Conservation (phyloP, 2,329 filamentous ascomycete species). For the Tricladium varicosporioides region DNA sequence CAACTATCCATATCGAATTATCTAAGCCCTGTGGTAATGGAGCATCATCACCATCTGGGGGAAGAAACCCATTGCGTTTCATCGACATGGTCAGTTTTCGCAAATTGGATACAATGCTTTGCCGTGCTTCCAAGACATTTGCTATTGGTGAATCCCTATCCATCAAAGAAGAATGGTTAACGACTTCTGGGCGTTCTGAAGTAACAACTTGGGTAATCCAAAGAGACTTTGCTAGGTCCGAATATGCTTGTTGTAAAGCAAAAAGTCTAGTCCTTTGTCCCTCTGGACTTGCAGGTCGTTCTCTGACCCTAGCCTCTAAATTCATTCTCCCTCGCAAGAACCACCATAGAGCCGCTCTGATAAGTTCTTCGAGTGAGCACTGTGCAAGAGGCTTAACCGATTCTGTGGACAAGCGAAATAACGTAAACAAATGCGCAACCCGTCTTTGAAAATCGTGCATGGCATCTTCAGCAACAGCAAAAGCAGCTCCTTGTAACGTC, state of each 20-base stretch:
- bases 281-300: conserved; percentile 54
- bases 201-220: conserved; percentile 67
- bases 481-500: conserved; percentile 25
- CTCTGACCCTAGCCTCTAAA: conserved; percentile 70
- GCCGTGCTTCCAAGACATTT: conserved; percentile 48
- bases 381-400: conserved; percentile 63
- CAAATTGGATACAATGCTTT: conserved; percentile 61
- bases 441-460: conserved; percentile 68
- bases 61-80: conserved; percentile 77
- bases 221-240: conserved; percentile 80
- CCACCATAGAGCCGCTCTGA: conserved; percentile 82
- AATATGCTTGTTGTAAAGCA: conserved; percentile 71
- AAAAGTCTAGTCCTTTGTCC: conserved; percentile 53
- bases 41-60: conserved; percentile 59
- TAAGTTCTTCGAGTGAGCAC: conserved; percentile 64
- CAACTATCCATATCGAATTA: conserved; percentile 77
- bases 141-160: conserved; percentile 32
- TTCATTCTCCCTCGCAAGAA: conserved; percentile 77
- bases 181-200: conserved; percentile 29
- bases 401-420: conserved; percentile 78
- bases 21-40: conserved; percentile 76
- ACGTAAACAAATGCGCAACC: conserved; percentile 69
- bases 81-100: conserved; percentile 78
- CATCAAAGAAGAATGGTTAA: conserved; percentile 9
- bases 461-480: conserved; percentile 52